phyloP scores from a whole-genome alignment of 257 asterid species.

The Jacaranda copaia region DNA sequence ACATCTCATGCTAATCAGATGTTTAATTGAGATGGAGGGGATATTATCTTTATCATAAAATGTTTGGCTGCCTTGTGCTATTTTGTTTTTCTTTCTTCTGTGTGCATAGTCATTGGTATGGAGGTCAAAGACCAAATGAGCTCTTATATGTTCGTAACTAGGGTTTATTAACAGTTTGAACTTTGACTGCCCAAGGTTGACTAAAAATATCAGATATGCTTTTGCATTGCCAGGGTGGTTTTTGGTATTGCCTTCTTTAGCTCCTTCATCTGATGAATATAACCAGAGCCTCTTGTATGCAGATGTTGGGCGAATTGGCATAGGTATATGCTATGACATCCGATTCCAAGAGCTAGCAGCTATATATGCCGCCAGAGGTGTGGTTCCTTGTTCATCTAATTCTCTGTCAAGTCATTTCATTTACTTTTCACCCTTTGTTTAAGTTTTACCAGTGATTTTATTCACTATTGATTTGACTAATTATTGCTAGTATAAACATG shows the following conservation, averaged over 20 bases:
- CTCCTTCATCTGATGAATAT: slow-evolving; percentile 32
- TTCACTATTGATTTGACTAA: too few species aligned
- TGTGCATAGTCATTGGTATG: background rate
- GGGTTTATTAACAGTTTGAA: slow-evolving; percentile 12
- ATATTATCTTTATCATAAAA: background rate
- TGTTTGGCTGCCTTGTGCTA: background rate
- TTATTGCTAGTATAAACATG: too few species aligned
- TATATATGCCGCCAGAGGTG: slow-evolving; percentile 88
- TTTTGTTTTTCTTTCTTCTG: slow-evolving; percentile 12
- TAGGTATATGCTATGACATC: slow-evolving; percentile 90
- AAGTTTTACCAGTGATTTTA: too few species aligned
- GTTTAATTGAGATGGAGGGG: slow-evolving; percentile 16
- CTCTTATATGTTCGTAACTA: slow-evolving; percentile 3
- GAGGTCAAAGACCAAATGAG: slow-evolving; percentile 2
- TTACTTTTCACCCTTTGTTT: background rate
- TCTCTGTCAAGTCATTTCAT: slow-evolving; percentile 17
- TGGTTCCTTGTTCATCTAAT: slow-evolving; percentile 29
- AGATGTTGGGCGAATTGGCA: slow-evolving; percentile 91
- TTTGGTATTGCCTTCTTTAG: background rate
- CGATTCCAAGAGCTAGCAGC: slow-evolving; percentile 86
- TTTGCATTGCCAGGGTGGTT: background rate
- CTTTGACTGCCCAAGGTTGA: slow-evolving; percentile 26
- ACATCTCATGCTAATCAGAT: slow-evolving; percentile 19
- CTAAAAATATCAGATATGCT: slow-evolving; percentile 11
- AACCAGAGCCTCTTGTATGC: slow-evolving; percentile 39